Percentiles rank a stretch among this genome's conserved stretches.
Conservation (phyloP, 106 monocot species). For the Dioscorea alata region DNA sequence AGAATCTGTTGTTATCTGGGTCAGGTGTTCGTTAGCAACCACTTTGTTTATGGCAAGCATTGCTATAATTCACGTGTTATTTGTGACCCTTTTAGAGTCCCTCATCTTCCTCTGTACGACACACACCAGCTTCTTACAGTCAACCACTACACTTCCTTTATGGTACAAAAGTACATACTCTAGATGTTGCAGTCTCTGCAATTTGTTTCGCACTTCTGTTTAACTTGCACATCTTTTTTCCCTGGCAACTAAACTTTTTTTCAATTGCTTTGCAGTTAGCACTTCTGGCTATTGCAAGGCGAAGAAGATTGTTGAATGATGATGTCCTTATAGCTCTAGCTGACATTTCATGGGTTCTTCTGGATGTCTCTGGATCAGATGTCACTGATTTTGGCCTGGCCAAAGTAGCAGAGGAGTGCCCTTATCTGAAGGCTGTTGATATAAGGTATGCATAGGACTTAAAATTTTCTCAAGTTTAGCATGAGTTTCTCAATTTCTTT, state of each 20-base stretch:
- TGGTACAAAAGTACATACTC: slow-evolving; percentile 9
- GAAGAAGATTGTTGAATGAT: slow-evolving; percentile 83
- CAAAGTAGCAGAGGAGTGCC: slow-evolving; percentile 54
- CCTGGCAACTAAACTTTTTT: neutral
- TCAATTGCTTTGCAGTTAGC: slow-evolving; percentile 45
- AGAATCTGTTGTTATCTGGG: too few species aligned
- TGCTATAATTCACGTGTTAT: too few species aligned
- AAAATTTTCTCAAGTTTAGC: neutral
- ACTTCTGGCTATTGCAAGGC: slow-evolving; percentile 72
- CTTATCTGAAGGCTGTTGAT: slow-evolving; percentile 67
- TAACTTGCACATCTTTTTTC: too few species aligned
- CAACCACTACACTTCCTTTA: slow-evolving; percentile 67
- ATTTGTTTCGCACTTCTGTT: too few species aligned
- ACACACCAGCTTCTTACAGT: slow-evolving; percentile 64
- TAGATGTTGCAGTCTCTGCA: too few species aligned
- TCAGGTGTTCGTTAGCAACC: too few species aligned
- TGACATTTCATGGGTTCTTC: slow-evolving; percentile 71
- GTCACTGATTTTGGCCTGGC: slow-evolving; percentile 65
- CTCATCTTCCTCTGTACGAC: too few species aligned
- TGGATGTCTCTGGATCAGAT: slow-evolving; percentile 92
- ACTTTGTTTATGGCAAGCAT: too few species aligned
- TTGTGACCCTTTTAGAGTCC: too few species aligned
- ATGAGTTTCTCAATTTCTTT: too few species aligned
- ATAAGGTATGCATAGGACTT: slow-evolving; percentile 51
- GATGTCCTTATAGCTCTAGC: slow-evolving; percentile 56